Base-by-base conservation (phyloP, 345 rosid genomes). In the Moringa oleifera region DNA sequence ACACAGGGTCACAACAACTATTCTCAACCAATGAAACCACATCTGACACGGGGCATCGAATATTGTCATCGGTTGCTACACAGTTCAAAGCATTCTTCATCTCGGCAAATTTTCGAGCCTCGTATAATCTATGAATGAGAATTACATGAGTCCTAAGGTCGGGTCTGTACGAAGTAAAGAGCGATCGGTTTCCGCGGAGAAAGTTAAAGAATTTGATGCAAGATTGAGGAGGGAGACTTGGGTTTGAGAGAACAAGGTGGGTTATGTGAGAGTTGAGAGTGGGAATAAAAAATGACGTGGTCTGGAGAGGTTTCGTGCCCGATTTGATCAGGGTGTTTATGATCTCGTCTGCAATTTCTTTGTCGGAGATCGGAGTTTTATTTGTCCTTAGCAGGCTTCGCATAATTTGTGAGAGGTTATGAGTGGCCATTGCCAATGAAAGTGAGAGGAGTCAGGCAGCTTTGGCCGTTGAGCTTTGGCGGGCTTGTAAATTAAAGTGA, bases 141-240 rank as follows among this genome's bases (percentile, higher is more conserved):
- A 71, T 57, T 18, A 84, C 6, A 25, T 80, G 83, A 63, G 95
- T 68, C 58, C 59, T 61, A 61, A 89, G 73, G 57, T 83, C 80
- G 23, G 86, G 86, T 57, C 73, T 80, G 36, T 58, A 73, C 16
- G 71, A 28, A 62, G 69, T 22, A 59, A 51, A 7, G 2, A 63
- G 68, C 25, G 78, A 82, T 18, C 69, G 77, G 63, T 64, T 73
- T 47, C 54, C 11, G 20, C 50, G 74, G 45, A 92, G 79, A 73
- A 76, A 79, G 36, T 82, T 76, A 75, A 79, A 81, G 82, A 92
- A 81, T 24, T 36, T 53, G 77, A 78, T 51, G 78, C 95, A 85
- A 3, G 73, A 71, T 50, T 63, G 79, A 51, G 87, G 73, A 4
- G 85, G 65, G 37, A 92, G 79, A 65, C 54, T 61, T 1, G 85